phyloP scores from a whole-genome alignment of 1,139 yeast species.

The Scheffersomyces lignicola region DNA sequence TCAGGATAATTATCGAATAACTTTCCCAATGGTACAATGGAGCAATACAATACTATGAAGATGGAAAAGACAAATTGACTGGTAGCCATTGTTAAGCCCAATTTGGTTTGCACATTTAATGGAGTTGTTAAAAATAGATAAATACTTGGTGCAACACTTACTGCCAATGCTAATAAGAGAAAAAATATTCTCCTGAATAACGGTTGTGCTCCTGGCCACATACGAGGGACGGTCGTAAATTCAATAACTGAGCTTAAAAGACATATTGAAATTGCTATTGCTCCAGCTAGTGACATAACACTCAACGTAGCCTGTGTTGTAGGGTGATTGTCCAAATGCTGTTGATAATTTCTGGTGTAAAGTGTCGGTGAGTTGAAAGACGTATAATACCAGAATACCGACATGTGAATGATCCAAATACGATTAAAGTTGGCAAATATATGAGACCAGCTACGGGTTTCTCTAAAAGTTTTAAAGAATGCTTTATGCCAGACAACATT shows the following conservation, averaged over 20 bases:
- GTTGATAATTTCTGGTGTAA: constrained; percentile 50
- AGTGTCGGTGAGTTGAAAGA: constrained; percentile 54
- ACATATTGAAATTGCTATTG: constrained; percentile 44
- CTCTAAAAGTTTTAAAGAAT: constrained; percentile 55
- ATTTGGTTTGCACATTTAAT: constrained; percentile 21
- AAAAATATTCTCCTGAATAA: constrained; percentile 32
- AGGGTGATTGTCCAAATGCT: constrained; percentile 48
- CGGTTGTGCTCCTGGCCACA: constrained; percentile 56
- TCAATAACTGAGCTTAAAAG: constrained; percentile 46
- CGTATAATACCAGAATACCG: constrained; percentile 61
- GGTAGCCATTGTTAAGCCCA: constrained; percentile 38
- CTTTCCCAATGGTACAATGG: constrained; percentile 47
- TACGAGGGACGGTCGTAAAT: constrained; percentile 50
- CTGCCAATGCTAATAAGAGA: constrained; percentile 25
- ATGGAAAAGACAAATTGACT: constrained; percentile 48
- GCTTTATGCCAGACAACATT: constrained; percentile 51
- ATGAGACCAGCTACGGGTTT: constrained; percentile 62
- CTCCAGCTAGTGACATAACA: constrained; percentile 53
- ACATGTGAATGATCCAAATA: constrained; percentile 61
- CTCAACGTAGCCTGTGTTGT: constrained; percentile 46
- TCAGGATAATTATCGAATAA: constrained; percentile 28
- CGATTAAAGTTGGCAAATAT: constrained; percentile 56
- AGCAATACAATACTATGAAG: constrained; percentile 40
- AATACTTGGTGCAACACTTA: constrained; percentile 41
- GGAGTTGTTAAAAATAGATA: constrained; percentile 34